Evolutionary conservation across 345 rosid species (phyloP).

Genomic region (Acer yangbiense): DNA sequence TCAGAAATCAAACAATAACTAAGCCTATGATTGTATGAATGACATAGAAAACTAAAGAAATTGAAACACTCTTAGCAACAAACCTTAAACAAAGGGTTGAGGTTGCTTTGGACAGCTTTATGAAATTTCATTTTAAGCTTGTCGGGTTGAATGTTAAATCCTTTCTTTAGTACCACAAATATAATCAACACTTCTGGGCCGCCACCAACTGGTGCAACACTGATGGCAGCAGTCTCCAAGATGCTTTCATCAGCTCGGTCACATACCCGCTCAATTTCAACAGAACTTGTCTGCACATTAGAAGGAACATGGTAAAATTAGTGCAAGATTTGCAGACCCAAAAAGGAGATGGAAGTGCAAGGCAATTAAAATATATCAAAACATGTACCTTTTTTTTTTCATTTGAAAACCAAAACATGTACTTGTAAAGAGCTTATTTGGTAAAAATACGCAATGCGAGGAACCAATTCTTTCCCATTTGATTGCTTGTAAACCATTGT

Average conservation of each 20-base stretch:
- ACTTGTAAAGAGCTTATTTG: neutral
- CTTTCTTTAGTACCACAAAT: conserved; percentile 66
- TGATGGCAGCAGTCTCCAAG: conserved; percentile 78
- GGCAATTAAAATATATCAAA: neutral
- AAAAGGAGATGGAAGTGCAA: no score
- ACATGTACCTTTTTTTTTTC: neutral
- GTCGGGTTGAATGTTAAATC: conserved; percentile 38
- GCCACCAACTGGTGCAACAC: conserved; percentile 54
- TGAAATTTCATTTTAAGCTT: conserved; percentile 59
- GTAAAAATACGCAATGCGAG: neutral
- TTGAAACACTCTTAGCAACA: neutral
- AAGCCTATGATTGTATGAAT: neutral
- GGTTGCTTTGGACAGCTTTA: conserved; percentile 62
- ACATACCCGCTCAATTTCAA: conserved; percentile 85
- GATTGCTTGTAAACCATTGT: neutral
- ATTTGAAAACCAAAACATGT: neutral
- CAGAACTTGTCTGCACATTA: conserved; percentile 73
- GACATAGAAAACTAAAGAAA: neutral
- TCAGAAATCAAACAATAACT: neutral
- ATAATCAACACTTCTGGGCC: conserved; percentile 78
- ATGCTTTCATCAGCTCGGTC: conserved; percentile 71
- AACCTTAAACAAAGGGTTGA: conserved; percentile 93
- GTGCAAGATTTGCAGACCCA: neutral
- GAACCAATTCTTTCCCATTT: neutral
- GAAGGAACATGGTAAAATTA: neutral